phyloP scores from a whole-genome alignment of 2,329 filamentous ascomycete species.

The Fusarium nodosum region DNA sequence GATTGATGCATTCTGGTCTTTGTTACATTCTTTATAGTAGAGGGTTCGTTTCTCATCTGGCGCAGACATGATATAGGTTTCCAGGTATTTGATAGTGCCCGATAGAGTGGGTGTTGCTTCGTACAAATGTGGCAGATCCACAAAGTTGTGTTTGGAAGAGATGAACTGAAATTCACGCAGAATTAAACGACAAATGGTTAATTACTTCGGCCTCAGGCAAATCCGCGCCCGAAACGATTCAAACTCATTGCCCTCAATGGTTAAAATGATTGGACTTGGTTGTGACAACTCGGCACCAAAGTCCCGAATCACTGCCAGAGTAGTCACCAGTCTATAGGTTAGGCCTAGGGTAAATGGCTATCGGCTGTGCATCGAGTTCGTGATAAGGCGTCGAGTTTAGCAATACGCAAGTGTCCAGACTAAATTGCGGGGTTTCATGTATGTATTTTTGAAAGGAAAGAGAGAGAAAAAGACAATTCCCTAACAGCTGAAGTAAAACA shows the following conservation, averaged over 20 bases:
- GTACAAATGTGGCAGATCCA: rapidly evolving
- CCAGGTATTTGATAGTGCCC: background rate
- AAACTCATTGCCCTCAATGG: too few relatives aligned
- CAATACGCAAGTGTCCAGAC: background rate
- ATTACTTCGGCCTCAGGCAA: background rate
- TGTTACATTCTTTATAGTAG: slow-evolving; percentile 1
- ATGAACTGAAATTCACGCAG: background rate
- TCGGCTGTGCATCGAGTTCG: background rate
- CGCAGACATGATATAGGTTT: background rate
- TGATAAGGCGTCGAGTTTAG: background rate
- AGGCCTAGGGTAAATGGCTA: background rate
- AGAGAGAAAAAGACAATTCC: background rate
- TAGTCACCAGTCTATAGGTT: background rate
- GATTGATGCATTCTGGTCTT: slow-evolving; percentile 6
- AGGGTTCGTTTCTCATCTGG: background rate
- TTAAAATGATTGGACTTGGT: background rate
- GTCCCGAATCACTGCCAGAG: background rate
- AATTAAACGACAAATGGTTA: background rate
- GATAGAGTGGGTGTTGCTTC: background rate
- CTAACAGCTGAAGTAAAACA: background rate
- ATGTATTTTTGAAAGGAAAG: too few relatives aligned
- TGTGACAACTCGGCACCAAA: background rate
- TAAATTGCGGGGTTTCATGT: background rate
- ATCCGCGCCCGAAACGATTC: background rate
- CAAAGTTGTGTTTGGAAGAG: rapidly evolving